These are phyloP conservation scores for Cystobasidiaceae sp. DNA, from an alignment of 1,284 basidiomycete species.

Conservation along the genomic window DNA sequence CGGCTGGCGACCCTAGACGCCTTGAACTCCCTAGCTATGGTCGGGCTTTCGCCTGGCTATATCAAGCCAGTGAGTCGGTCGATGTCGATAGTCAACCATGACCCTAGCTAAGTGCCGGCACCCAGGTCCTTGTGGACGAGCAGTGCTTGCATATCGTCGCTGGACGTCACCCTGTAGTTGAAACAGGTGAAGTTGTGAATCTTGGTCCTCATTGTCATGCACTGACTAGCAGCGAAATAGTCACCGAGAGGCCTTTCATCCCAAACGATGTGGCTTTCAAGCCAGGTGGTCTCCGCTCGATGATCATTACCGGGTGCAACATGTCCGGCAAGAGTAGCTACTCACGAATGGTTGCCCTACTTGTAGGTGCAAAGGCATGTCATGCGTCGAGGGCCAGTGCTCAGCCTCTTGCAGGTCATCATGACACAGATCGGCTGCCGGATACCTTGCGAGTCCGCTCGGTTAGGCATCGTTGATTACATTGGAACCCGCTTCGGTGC, in stretches of 20 bases:
- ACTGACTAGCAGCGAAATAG: background rate
- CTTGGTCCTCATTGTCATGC: slow-evolving; percentile 35
- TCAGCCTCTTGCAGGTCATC: slow-evolving; percentile 33
- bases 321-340: slow-evolving; percentile 51
- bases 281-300: slow-evolving; percentile 58
- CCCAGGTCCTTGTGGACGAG: slow-evolving; percentile 20
- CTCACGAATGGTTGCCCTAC: slow-evolving; percentile 57
- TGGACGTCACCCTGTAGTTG: slow-evolving; percentile 74
- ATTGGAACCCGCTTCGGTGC: slow-evolving; percentile 70
- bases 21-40: slow-evolving; percentile 14
- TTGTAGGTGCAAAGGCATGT: slow-evolving; percentile 52
- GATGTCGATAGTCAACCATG: background rate
- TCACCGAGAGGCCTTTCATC: slow-evolving; percentile 64
- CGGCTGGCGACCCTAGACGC: slow-evolving; percentile 21
- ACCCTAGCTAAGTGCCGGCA: background rate
- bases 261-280: slow-evolving; percentile 89
- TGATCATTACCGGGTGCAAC: slow-evolving; percentile 46
- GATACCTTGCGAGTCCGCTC: slow-evolving; percentile 64
- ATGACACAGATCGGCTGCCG: slow-evolving; percentile 55
- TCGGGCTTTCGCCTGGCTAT: slow-evolving; percentile 56
- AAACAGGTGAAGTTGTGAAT: slow-evolving; percentile 76
- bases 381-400: background rate
- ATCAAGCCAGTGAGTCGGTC: slow-evolving; percentile 56
- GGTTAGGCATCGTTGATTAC: slow-evolving; percentile 70
- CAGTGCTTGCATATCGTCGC: slow-evolving; percentile 36